Evolutionary conservation across 1,284 basidiomycete genomes (phyloP).

Genomic region (Rhodotorula sp.): DNA sequence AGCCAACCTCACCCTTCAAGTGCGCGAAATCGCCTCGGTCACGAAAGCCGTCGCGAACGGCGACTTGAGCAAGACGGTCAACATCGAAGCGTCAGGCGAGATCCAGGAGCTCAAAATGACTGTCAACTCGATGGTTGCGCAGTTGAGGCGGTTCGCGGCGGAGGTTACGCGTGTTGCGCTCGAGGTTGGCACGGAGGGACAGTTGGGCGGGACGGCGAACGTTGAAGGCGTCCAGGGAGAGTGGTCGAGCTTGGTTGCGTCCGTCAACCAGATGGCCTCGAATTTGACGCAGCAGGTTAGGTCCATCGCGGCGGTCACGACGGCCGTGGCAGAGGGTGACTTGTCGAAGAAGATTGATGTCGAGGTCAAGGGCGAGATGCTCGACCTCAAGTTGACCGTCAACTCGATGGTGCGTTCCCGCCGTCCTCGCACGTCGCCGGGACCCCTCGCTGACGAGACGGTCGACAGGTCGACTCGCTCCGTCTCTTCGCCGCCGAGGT

Average conservation of each 20-base stretch:
- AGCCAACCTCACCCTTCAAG: conserved; percentile 77
- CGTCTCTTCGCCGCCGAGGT: conserved; percentile 94
- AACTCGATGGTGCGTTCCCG: conserved; percentile 60
- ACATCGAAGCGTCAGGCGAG: conserved; percentile 95
- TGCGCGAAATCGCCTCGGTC: conserved; percentile 72
- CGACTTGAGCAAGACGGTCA: conserved; percentile 82
- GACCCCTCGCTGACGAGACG: conserved; percentile 48
- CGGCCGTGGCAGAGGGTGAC: conserved; percentile 90
- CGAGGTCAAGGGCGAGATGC: conserved; percentile 91
- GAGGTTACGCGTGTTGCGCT: conserved; percentile 91
- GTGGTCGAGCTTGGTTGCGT: conserved; percentile 49
- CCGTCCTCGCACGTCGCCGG: neutral
- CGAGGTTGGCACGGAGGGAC: conserved; percentile 49
- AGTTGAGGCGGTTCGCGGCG: conserved; percentile 83
- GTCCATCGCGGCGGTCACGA: conserved; percentile 39
- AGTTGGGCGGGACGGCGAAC: conserved; percentile 53
- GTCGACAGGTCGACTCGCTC: conserved; percentile 67
- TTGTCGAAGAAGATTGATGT: conserved; percentile 95
- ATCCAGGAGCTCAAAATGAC: conserved; percentile 89
- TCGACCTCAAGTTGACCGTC: conserved; percentile 71
- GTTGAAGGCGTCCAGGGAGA: conserved; percentile 54
- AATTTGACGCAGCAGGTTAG: conserved; percentile 61
- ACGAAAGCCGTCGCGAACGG: conserved; percentile 97
- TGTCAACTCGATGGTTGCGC: conserved; percentile 95
- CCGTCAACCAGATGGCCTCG: conserved; percentile 52